Base-by-base conservation (phyloP, 805 yeast species). In the Kazachstania bromeliacearum region DNA sequence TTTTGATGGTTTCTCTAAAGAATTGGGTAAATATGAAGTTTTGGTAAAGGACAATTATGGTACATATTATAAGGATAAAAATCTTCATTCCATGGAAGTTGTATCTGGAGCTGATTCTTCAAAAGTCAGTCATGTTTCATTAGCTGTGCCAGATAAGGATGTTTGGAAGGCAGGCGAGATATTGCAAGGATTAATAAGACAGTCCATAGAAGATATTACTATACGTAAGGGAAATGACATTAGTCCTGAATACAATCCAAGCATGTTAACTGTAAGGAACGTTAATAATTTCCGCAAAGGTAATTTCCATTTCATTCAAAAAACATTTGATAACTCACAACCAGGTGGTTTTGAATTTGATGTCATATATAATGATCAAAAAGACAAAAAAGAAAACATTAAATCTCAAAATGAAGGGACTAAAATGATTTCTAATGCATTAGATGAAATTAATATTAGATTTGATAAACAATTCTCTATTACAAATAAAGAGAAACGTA, bases 81-180 rank as follows among this genome's bases (percentile, higher is more conserved):
- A 33, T 12, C 25, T 50, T 7, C 60, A 62, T 18, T 34, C 42
- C 5, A 46, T 51, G 50, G 55, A 47, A 34, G 26, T 45, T 17
- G 48, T 34, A 14, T 64, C 70, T 0, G 65, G 64, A 4, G 53
- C 71, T 9, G 82, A 84, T 56, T 79, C 85, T 3, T 55, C 67
- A 0, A 66, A 62, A 34, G 64, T 83, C 0, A 85, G 79, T 45
- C 84, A 85, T 56, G 42, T 75, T 16, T 76, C 88, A 10, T 62
- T 88, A 45, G 66, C 62, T 15, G 78, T 84, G 4, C 95, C 95
- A 0, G 75, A 71, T 42, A 81, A 72, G 25, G 69, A 76, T 38
- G 67, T 72, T 7, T 87, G 96, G 95, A 69, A 68, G 48, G 92
- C 89, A 4, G 70, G 69, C 39, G 95, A 85, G 36, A 70, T 88